A percentile compares a stretch with the other conserved stretches of the same genome.
These are phyloP conservation scores for Hyphopichia khmerensis DNA, from an alignment of 1,139 yeast genomes.

Conservation along the genomic window DNA sequence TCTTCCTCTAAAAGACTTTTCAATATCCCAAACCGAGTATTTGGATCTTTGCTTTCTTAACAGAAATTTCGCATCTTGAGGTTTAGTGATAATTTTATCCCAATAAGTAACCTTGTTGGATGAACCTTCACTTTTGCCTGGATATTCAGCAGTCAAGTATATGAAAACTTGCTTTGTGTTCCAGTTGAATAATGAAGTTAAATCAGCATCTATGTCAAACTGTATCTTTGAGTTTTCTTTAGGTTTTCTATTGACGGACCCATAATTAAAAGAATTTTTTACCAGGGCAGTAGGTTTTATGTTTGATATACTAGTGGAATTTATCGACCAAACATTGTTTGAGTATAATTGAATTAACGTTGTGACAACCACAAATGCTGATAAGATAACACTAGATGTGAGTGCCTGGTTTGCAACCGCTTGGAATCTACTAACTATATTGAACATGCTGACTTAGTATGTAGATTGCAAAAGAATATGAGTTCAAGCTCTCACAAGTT, in stretches of 20 bases:
- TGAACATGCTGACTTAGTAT: slow-evolving; percentile 37
- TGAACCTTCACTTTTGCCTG: slow-evolving; percentile 53
- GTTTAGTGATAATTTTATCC: slow-evolving; percentile 74
- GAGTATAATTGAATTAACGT: slow-evolving; percentile 51
- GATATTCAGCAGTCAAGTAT: slow-evolving; percentile 85
- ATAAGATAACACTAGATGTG: slow-evolving; percentile 48
- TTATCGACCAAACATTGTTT: slow-evolving; percentile 43
- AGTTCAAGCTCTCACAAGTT: too few relatives aligned
- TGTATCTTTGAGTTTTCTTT: slow-evolving; percentile 76
- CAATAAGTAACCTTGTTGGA: slow-evolving; percentile 78
- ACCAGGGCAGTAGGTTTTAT: slow-evolving; percentile 42
- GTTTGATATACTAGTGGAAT: slow-evolving; percentile 41
- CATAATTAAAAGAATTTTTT: slow-evolving; percentile 70
- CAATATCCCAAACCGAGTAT: slow-evolving; percentile 88
- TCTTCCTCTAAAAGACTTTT: slow-evolving; percentile 62
- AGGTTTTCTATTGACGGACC: slow-evolving; percentile 65
- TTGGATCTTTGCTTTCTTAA: slow-evolving; percentile 60
- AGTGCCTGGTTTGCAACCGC: slow-evolving; percentile 55
- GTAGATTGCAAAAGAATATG: too few relatives aligned
- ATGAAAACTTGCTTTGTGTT: slow-evolving; percentile 93
- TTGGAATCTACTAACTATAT: slow-evolving; percentile 46
- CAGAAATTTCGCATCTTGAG: slow-evolving; percentile 56
- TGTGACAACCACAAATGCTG: slow-evolving; percentile 44
- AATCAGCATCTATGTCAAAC: slow-evolving; percentile 67
- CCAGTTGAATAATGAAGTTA: slow-evolving; percentile 87